phyloP scores from a whole-genome alignment of 805 yeast genomes.

The Metschnikowia proteae region DNA sequence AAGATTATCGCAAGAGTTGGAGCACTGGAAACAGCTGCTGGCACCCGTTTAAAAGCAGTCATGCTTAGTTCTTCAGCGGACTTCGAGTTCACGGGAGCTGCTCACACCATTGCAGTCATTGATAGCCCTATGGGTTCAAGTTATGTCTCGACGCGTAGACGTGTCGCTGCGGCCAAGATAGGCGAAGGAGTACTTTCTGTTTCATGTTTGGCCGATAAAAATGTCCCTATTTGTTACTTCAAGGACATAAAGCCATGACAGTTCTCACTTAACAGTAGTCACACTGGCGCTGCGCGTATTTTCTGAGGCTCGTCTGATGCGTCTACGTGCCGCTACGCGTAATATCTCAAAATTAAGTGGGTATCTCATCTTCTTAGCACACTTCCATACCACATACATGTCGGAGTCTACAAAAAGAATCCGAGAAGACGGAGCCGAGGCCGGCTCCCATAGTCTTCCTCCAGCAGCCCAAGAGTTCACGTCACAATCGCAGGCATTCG shows the following conservation, averaged over 20 bases:
- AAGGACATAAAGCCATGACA: too few relatives aligned
- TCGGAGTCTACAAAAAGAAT: slow-evolving; percentile 9
- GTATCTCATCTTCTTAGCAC: neutral
- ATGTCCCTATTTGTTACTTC: too few relatives aligned
- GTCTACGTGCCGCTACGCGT: slow-evolving; percentile 1
- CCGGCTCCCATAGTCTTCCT: slow-evolving; percentile 33
- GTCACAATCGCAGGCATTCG: neutral
- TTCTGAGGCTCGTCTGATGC: neutral
- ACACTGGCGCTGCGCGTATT: neutral
- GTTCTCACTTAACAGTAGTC: too few relatives aligned
- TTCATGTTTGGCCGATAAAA: too few relatives aligned
- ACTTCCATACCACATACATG: neutral
- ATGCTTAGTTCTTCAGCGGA: too few relatives aligned
- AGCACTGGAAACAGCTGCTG: neutral
- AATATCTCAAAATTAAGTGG: slow-evolving; percentile 2
- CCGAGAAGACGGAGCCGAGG: slow-evolving; percentile 10
- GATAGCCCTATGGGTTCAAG: neutral
- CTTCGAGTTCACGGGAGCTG: too few relatives aligned
- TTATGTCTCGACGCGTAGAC: neutral
- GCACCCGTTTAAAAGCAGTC: neutral
- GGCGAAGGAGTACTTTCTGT: too few relatives aligned
- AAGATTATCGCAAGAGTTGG: neutral
- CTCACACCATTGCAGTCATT: too few relatives aligned
- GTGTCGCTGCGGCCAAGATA: neutral
- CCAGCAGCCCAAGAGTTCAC: slow-evolving; percentile 21